Conservation (phyloP, 1,284 basidiomycete species). For the Leccinum pseudoinsigne region DNA sequence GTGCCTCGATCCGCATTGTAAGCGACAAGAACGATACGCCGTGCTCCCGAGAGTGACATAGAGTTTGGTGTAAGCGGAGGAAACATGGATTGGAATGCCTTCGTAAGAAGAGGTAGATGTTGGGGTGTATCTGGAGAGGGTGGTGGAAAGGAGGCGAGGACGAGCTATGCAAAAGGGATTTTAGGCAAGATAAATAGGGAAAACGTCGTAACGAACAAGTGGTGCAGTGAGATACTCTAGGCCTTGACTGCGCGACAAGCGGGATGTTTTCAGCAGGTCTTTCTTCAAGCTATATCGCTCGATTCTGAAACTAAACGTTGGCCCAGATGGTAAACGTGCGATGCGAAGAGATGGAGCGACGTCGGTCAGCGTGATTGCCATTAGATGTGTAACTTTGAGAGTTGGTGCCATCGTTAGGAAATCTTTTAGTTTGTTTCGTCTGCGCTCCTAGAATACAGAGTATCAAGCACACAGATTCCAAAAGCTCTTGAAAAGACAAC, state of each 20-base stretch:
- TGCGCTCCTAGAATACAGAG: constrained; percentile 74
- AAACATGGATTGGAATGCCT: constrained; percentile 88
- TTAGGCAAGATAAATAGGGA: constrained; percentile 2
- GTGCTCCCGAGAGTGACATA: constrained; percentile 78
- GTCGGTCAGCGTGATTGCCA: constrained; percentile 89
- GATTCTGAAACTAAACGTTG: constrained; percentile 92
- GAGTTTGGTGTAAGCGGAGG: constrained; percentile 82
- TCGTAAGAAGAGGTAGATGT: constrained; percentile 75
- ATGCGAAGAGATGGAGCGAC: constrained; percentile 87
- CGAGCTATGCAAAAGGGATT: constrained; percentile 47
- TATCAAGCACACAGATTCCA: background rate
- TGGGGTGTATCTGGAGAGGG: constrained; percentile 69
- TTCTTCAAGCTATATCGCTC: constrained; percentile 92
- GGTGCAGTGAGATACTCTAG: constrained; percentile 88
- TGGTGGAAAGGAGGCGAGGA: constrained; percentile 74
- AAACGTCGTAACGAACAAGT: constrained; percentile 52
- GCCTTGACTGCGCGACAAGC: constrained; percentile 73
- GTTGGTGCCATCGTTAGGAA: constrained; percentile 93
- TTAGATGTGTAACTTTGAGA: constrained; percentile 89
- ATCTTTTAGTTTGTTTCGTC: constrained; percentile 92
- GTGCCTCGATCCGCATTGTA: constrained; percentile 89
- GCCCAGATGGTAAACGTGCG: constrained; percentile 88
- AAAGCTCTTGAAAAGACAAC: constrained; percentile 1
- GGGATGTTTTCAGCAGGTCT: constrained; percentile 72
- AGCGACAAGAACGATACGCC: constrained; percentile 90